These are phyloP conservation scores for Cinnamomum chago DNA, from an alignment of 164 flowering plant species.

Conservation along the genomic window DNA sequence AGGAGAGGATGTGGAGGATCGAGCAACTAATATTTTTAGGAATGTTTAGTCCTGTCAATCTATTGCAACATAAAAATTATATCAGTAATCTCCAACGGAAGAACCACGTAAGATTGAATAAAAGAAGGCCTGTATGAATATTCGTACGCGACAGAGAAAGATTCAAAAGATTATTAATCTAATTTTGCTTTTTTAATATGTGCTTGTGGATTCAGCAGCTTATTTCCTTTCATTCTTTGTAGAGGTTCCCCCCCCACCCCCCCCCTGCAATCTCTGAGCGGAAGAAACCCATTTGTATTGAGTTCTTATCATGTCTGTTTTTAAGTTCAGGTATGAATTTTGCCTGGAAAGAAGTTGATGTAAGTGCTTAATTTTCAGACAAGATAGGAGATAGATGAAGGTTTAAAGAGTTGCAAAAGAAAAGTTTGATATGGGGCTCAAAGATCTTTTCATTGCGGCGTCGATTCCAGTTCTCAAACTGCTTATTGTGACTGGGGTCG, in stretches of 20 bases:
- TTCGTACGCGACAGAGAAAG: no score
- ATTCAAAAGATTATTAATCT: no score
- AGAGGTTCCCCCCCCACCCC: fast-evolving
- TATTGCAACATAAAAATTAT: neutral
- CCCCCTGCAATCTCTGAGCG: no score
- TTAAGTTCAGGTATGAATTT: neutral
- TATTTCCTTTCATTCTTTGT: no score
- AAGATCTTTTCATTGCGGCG: conserved; percentile 37
- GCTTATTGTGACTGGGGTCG: conserved; percentile 50
- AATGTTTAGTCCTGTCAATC: neutral
- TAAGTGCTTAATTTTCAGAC: neutral
- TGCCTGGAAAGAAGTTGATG: neutral
- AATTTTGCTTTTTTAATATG: no score
- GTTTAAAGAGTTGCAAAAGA: neutral
- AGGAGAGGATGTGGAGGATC: neutral
- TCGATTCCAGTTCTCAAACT: conserved; percentile 46
- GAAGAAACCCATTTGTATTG: no score
- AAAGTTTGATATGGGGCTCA: conserved; percentile 27
- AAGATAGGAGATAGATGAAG: neutral
- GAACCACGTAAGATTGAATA: neutral
- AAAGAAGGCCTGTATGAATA: no score
- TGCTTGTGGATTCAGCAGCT: no score
- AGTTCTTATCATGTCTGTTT: neutral
- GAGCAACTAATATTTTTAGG: no score
- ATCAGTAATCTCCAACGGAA: neutral